phyloP scores from a whole-genome alignment of 2,329 filamentous ascomycete genomes.

The Monosporascus sp. region DNA sequence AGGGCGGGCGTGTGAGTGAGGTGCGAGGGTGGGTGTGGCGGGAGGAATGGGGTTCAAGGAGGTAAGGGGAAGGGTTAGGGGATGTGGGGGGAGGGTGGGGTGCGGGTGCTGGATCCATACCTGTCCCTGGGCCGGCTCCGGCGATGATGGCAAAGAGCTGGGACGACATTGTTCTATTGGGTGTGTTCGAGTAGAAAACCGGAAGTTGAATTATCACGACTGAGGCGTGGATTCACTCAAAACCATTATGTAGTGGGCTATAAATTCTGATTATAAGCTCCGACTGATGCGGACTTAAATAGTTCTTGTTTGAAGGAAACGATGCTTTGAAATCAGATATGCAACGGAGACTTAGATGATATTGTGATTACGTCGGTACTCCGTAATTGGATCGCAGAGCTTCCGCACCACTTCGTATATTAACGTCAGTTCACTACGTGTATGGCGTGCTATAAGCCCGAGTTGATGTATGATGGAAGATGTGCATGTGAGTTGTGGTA shows the following conservation, averaged over 20 bases:
- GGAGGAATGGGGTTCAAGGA: neutral
- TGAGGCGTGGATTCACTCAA: neutral
- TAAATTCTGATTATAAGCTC: too few relatives aligned
- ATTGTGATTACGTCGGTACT: neutral
- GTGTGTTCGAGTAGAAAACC: slow-evolving; percentile 1
- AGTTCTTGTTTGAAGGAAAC: too few relatives aligned
- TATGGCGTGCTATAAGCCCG: too few relatives aligned
- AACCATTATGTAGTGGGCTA: too few relatives aligned
- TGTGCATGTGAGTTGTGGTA: too few relatives aligned
- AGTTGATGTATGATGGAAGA: too few relatives aligned
- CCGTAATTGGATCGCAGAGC: neutral
- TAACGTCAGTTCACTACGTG: too few relatives aligned
- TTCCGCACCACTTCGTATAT: too few relatives aligned
- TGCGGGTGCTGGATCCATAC: slow-evolving; percentile 21
- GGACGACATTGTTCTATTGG: slow-evolving; percentile 19
- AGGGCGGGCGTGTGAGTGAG: neutral
- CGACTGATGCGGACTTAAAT: too few relatives aligned
- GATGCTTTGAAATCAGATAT: neutral
- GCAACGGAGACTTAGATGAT: neutral
- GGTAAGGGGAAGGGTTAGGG: neutral
- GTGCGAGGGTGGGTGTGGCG: neutral
- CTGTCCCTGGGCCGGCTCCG: slow-evolving; percentile 67
- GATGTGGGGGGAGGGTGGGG: neutral
- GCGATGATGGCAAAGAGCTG: slow-evolving; percentile 65
- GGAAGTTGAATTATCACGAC: neutral